A percentile compares a stretch with the other conserved stretches of the same genome.
Evolutionary conservation across 148 eudicot species (phyloP).

Genomic region (Rhododendron henanense): DNA sequence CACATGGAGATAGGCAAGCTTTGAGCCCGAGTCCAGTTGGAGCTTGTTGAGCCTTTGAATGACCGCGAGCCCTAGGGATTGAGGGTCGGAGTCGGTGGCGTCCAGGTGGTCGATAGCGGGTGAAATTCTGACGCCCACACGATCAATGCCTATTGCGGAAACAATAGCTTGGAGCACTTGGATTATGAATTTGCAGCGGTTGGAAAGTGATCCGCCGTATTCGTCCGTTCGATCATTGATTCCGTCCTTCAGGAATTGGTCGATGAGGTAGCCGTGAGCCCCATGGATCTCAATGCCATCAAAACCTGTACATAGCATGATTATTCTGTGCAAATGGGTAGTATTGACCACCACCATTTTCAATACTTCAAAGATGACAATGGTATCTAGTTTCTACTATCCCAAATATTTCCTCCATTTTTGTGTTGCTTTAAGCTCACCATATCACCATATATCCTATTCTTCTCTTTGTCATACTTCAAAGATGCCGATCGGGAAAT

Average conservation of each 20-base stretch:
- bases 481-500: neutral
- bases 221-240: slow-evolving; percentile 78
- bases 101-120: slow-evolving; percentile 83
- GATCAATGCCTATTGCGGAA: slow-evolving; percentile 48
- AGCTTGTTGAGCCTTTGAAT: slow-evolving; percentile 59
- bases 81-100: slow-evolving; percentile 70
- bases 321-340: neutral
- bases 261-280: slow-evolving; percentile 85
- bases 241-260: slow-evolving; percentile 77
- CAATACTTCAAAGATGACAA: no score
- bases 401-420: neutral
- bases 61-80: slow-evolving; percentile 54
- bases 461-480: neutral
- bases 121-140: slow-evolving; percentile 65
- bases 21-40: slow-evolving; percentile 34
- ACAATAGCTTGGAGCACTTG: slow-evolving; percentile 52
- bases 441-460: neutral
- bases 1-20: slow-evolving; percentile 57
- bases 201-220: slow-evolving; percentile 69
- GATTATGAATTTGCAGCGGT: slow-evolving; percentile 61
- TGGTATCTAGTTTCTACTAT: neutral
- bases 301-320: slow-evolving; percentile 43
- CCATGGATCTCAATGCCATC: slow-evolving; percentile 87
- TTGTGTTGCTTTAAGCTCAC: neutral
- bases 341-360: no score